phyloP scores from a whole-genome alignment of 805 yeast genomes.

The Wickerhamiella azymoides region DNA sequence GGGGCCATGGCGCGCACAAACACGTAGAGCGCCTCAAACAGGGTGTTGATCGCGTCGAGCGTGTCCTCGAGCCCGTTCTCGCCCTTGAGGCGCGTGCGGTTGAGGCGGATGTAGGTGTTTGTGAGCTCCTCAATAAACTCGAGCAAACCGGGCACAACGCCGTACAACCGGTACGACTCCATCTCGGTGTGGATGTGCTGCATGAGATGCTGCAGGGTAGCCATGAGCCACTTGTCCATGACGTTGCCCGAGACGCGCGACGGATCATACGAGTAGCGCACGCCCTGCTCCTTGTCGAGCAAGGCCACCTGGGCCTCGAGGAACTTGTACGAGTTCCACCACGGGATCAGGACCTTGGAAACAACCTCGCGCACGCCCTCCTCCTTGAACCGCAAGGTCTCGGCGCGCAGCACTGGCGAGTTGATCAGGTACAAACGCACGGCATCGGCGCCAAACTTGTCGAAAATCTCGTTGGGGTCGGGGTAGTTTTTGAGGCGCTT shows the following conservation, averaged over 20 bases:
- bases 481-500: slow-evolving; percentile 97
- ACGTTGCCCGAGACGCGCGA: slow-evolving; percentile 59
- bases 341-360: slow-evolving; percentile 87
- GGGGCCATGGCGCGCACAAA: slow-evolving; percentile 97
- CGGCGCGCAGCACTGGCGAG: slow-evolving; percentile 95
- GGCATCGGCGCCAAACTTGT: slow-evolving; percentile 95
- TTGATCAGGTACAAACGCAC: slow-evolving; percentile 88
- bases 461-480: slow-evolving; percentile 71
- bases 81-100: slow-evolving; percentile 96
- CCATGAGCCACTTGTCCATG: slow-evolving; percentile 95
- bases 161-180: slow-evolving; percentile 78
- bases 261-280: slow-evolving; percentile 63
- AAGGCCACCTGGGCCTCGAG: slow-evolving; percentile 87
- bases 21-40: slow-evolving; percentile 79
- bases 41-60: slow-evolving; percentile 71
- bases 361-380: slow-evolving; percentile 98
- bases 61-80: slow-evolving; percentile 79
- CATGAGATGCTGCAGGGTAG: slow-evolving; percentile 87
- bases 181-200: slow-evolving; percentile 79
- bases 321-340: slow-evolving; percentile 97
- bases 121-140: slow-evolving; percentile 86
- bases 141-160: slow-evolving; percentile 88
- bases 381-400: slow-evolving; percentile 90
- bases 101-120: slow-evolving; percentile 97
- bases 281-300: slow-evolving; percentile 57